phyloP scores from a whole-genome alignment of 768 basidiomycete species.

The Pisolithus tinctorius region DNA sequence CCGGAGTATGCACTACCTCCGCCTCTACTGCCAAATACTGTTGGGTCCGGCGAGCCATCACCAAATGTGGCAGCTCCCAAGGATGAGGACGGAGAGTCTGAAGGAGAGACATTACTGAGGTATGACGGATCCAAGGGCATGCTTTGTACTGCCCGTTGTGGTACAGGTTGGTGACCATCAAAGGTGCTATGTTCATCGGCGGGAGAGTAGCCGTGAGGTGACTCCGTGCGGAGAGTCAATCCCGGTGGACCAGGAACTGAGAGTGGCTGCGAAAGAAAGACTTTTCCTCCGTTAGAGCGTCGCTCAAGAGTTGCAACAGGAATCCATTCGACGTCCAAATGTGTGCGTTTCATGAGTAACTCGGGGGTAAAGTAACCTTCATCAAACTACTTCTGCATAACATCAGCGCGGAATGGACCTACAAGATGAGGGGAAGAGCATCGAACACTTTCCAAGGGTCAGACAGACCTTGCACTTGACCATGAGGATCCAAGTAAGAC shows the following conservation, averaged over 20 bases:
- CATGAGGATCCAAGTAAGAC: slow-evolving; percentile 90
- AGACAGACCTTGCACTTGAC: slow-evolving; percentile 78
- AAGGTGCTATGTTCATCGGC: slow-evolving; percentile 32
- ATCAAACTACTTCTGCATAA: slow-evolving; percentile 94
- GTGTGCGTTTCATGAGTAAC: slow-evolving; percentile 78
- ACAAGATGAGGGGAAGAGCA: slow-evolving; percentile 1
- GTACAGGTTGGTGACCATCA: slow-evolving; percentile 60
- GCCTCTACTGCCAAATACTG: slow-evolving; percentile 44
- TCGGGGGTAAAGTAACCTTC: slow-evolving; percentile 83
- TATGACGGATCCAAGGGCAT: slow-evolving; percentile 58
- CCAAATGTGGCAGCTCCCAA: slow-evolving; percentile 58
- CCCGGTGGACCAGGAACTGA: slow-evolving; percentile 46
- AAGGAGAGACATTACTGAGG: slow-evolving; percentile 44
- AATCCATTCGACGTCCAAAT: slow-evolving; percentile 61
- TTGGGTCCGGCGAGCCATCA: slow-evolving; percentile 65
- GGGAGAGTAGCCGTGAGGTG: slow-evolving; percentile 38
- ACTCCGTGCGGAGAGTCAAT: slow-evolving; percentile 41
- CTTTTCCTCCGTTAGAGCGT: slow-evolving; percentile 45
- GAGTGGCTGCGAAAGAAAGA: slow-evolving; percentile 54
- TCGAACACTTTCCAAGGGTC: background rate
- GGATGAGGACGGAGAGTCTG: slow-evolving; percentile 71
- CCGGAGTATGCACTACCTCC: slow-evolving; percentile 29
- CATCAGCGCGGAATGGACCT: slow-evolving; percentile 85
- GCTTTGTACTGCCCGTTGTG: slow-evolving; percentile 50
- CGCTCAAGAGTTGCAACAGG: slow-evolving; percentile 54